Evolutionary conservation across 2,329 filamentous ascomycete species (phyloP).

Genomic region (Penicillium verrucosum): DNA sequence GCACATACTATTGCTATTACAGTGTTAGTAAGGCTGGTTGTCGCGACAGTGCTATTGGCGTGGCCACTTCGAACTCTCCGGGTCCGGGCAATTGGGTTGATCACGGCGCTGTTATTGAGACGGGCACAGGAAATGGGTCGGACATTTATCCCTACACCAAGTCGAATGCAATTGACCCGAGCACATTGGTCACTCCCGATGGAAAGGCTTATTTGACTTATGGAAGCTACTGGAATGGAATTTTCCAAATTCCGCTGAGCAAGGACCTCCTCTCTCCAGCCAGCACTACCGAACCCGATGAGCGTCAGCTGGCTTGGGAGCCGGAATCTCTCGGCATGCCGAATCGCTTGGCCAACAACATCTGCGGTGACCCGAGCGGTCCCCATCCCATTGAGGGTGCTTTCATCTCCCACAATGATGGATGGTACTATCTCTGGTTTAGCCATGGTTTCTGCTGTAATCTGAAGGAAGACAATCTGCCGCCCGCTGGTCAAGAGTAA

Average conservation of each 20-base stretch:
- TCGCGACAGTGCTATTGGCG: constrained; percentile 61
- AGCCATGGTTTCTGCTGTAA: constrained; percentile 36
- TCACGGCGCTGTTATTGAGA: constrained; percentile 36
- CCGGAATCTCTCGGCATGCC: constrained; percentile 20
- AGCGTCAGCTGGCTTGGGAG: constrained; percentile 31
- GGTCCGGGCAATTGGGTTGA: constrained; percentile 36
- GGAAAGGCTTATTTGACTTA: constrained; percentile 54
- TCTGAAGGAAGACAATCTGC: constrained; percentile 32
- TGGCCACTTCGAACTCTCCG: constrained; percentile 48
- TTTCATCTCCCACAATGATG: constrained; percentile 29
- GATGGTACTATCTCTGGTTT: constrained; percentile 37
- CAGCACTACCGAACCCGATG: constrained; percentile 23
- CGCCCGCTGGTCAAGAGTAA: constrained; percentile 53
- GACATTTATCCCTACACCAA: constrained; percentile 34
- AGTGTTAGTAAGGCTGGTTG: constrained; percentile 60
- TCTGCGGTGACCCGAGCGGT: constrained; percentile 31
- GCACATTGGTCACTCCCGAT: constrained; percentile 44
- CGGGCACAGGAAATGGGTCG: constrained; percentile 29
- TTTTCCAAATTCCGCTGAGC: constrained; percentile 58
- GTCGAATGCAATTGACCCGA: constrained; percentile 62
- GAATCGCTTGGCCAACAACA: constrained; percentile 20
- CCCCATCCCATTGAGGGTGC: constrained; percentile 34
- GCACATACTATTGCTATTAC: constrained; percentile 64
- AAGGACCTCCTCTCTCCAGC: constrained; percentile 24
- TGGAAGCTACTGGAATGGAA: constrained; percentile 66